Percentiles rank a stretch among this genome's conserved stretches.
These are phyloP conservation scores for Fusarium sp. DNA, from an alignment of 2,329 filamentous ascomycete genomes.

Conservation along the genomic window DNA sequence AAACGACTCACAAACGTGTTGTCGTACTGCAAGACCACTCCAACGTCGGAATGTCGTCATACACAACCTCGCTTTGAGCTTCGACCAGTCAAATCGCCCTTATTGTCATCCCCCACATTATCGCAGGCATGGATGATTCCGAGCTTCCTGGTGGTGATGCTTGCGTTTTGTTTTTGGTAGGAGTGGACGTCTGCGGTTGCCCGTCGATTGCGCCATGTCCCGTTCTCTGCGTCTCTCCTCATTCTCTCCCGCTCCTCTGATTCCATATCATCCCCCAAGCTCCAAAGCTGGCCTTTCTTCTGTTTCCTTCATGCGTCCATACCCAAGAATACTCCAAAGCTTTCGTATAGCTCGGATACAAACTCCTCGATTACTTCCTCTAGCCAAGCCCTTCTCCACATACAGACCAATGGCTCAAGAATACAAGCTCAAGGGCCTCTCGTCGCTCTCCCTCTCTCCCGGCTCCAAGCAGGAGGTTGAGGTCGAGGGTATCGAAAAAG, in stretches of 20 bases:
- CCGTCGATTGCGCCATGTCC: constrained; percentile 35
- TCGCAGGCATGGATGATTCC: constrained; percentile 39
- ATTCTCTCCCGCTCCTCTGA: constrained; percentile 14
- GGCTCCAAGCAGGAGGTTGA: constrained; percentile 91
- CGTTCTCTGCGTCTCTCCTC: constrained; percentile 24
- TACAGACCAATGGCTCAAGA: constrained; percentile 66
- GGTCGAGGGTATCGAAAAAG: constrained; percentile 88
- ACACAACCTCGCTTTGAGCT: constrained; percentile 21
- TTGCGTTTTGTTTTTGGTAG: constrained; percentile 19
- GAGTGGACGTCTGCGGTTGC: constrained; percentile 11
- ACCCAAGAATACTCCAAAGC: constrained; percentile 30
- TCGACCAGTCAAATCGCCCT: constrained; percentile 38
- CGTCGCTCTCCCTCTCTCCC: constrained; percentile 80
- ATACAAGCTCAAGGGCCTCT: constrained; percentile 82
- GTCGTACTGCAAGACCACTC: constrained; percentile 7
- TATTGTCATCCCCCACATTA: constrained; percentile 50
- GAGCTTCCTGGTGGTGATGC: constrained; percentile 38
- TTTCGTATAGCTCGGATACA: constrained; percentile 32
- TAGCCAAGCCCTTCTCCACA: constrained; percentile 45
- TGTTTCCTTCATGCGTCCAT: constrained; percentile 36
- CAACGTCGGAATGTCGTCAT: constrained; percentile 44
- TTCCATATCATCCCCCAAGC: constrained; percentile 10
- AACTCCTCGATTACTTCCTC: constrained; percentile 18
- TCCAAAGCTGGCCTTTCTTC: constrained; percentile 5
- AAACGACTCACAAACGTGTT: background rate